phyloP scores from a whole-genome alignment of 768 basidiomycete species.

The Artomyces pyxidatus region DNA sequence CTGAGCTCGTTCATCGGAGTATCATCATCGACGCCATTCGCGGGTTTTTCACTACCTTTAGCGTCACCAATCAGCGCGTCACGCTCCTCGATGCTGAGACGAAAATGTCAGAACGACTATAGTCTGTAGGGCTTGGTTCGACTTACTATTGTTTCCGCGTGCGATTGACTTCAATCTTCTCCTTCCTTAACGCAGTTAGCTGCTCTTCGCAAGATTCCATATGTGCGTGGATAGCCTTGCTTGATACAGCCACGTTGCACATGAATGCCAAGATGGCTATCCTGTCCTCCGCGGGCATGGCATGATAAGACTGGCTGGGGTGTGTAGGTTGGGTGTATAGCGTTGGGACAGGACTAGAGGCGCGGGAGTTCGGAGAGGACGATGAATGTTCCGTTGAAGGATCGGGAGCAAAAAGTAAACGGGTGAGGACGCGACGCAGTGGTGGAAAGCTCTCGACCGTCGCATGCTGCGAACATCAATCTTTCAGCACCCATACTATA shows the following conservation, averaged over 20 bases:
- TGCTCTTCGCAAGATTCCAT: slow-evolving; percentile 89
- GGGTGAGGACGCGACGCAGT: slow-evolving; percentile 62
- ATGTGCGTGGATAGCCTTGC: slow-evolving; percentile 78
- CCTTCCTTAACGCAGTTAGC: slow-evolving; percentile 87
- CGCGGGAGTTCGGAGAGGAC: slow-evolving; percentile 36
- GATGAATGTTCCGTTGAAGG: slow-evolving; percentile 32
- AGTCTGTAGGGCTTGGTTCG: neutral
- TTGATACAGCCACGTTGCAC: slow-evolving; percentile 83
- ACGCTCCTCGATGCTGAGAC: slow-evolving; percentile 64
- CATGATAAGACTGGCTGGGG: slow-evolving; percentile 64
- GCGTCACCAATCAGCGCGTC: slow-evolving; percentile 48
- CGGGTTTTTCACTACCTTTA: slow-evolving; percentile 28
- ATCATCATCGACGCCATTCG: slow-evolving; percentile 44
- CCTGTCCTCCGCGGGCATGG: slow-evolving; percentile 69
- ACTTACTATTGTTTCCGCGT: slow-evolving; percentile 83
- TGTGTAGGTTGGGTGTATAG: slow-evolving; percentile 35
- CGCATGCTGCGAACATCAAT: slow-evolving; percentile 50
- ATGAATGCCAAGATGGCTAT: slow-evolving; percentile 83
- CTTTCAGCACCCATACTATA: too few species aligned
- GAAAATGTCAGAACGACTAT: slow-evolving; percentile 7
- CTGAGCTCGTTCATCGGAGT: slow-evolving; percentile 55
- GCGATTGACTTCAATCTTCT: slow-evolving; percentile 92
- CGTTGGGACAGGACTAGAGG: slow-evolving; percentile 36
- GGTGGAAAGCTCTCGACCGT: slow-evolving; percentile 64
- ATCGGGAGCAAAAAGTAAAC: slow-evolving; percentile 65